Evolutionary conservation across 768 basidiomycete species (phyloP), one percentile per base, ranked within the genome.

Genomic region (Leucosporidium scottii): DNA sequence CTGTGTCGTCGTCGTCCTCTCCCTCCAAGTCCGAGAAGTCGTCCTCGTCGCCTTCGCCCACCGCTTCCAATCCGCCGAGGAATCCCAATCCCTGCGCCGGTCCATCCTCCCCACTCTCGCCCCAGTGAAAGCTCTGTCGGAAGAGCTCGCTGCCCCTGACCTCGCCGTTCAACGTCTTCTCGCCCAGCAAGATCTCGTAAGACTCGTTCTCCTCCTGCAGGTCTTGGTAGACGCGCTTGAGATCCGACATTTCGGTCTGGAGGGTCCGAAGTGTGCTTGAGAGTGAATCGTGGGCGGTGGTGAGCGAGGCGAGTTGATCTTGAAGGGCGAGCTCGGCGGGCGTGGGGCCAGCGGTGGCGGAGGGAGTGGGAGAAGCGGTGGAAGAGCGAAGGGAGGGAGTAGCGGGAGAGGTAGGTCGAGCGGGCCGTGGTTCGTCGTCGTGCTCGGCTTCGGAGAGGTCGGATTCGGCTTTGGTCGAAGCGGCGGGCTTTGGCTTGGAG

Each of bases 101-200:
- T 25, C 21, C 67, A 1, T n/a, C 53, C 10, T 30, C 47, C 1
- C 61, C 68, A 6, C 31, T 31, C 28, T 65, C 68, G 25, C 56
- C 50, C 67, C 71, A 68, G 20, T 31, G 28, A 49, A 62, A 68
- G 53, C 65, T 69, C 62, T 65, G 60, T 23, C 67, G 59, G 56
- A 72, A 72, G 27, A 72, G 54, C 1, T 59, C 64, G 20, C 57
- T 58, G 4, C 59, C 61, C 12, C 47, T 49, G 0, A 69, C 64
- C 74, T 90, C 88, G 6, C 94, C 94, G 71, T 83, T 92, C 54
- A 98, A 78, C 0, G 96, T 97, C 81, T 85, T 87, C 80, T 98
- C 93, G 69, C 90, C 83, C 30, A 98, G 80, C 49, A 99, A 83
- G 69, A 93, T 90, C 84, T 94, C 91, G 80, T 92, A 99, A 59